These are phyloP conservation scores for Colletotrichum sp. DNA, from an alignment of 2,329 filamentous ascomycete genomes.

Conservation along the genomic window DNA sequence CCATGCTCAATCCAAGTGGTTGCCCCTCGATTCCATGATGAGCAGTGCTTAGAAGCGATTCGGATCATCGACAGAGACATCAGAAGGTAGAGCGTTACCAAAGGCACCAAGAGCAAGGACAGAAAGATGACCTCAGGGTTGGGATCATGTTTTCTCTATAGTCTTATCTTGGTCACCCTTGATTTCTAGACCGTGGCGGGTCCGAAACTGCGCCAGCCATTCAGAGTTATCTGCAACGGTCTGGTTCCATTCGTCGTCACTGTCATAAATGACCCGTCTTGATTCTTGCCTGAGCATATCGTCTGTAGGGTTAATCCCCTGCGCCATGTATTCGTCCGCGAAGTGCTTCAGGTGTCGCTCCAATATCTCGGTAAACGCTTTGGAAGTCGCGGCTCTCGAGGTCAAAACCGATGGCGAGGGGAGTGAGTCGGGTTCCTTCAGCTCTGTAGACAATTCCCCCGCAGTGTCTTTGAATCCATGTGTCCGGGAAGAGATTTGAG, in stretches of 20 bases:
- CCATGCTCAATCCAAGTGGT: conserved; percentile 53
- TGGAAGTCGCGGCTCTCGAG: conserved; percentile 1
- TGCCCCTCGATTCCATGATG: conserved; percentile 50
- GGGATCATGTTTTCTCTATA: not conserved
- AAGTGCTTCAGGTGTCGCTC: conserved; percentile 1
- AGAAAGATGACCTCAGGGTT: not conserved
- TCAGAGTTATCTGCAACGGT: conserved; percentile 32
- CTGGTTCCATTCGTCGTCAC: conserved; percentile 28
- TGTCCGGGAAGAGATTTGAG: conserved; percentile 16
- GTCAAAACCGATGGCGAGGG: not conserved
- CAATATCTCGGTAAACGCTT: not conserved
- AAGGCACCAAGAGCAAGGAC: not conserved
- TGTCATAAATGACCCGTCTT: conserved; percentile 28
- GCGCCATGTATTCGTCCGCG: not conserved
- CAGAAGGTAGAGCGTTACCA: not conserved
- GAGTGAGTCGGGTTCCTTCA: not conserved
- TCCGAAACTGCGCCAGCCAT: conserved; percentile 30
- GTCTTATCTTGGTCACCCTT: not conserved
- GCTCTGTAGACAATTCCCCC: not conserved
- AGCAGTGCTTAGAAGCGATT: conserved; percentile 43
- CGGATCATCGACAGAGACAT: conserved; percentile 31
- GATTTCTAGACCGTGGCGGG: not conserved
- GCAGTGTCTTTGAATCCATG: not conserved
- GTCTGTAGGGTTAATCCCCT: conserved; percentile 20
- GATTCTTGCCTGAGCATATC: conserved; percentile 31